These are phyloP conservation scores for Jamesozyma lodderae DNA, from an alignment of 805 yeast species.

Conservation along the genomic window DNA sequence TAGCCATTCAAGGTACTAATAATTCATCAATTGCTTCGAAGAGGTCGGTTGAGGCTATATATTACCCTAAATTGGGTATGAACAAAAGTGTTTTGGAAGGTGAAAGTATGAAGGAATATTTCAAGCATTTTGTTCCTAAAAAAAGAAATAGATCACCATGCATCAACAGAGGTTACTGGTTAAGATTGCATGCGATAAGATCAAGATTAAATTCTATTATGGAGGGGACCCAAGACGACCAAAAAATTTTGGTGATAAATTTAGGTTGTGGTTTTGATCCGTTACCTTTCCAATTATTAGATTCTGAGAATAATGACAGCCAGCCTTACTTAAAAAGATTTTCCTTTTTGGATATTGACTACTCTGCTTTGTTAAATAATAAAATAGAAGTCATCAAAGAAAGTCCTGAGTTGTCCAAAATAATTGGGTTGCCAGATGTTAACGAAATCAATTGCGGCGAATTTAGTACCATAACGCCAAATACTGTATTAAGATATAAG, in stretches of 20 bases:
- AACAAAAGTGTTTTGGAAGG: constrained; percentile 7
- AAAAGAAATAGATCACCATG: constrained; percentile 67
- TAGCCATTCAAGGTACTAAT: constrained; percentile 76
- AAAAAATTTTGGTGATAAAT: constrained; percentile 44
- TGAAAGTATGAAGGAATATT: constrained; percentile 38
- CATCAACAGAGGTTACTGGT: constrained; percentile 77
- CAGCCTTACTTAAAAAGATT: constrained; percentile 27
- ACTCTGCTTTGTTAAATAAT: constrained; percentile 53
- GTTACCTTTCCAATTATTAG: constrained; percentile 44
- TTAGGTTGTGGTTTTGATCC: constrained; percentile 77
- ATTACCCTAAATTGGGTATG: constrained; percentile 25
- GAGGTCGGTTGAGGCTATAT: constrained; percentile 65
- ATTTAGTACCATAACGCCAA: too few relatives aligned
- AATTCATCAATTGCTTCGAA: constrained; percentile 78
- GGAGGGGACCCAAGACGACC: constrained; percentile 15
- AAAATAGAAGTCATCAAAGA: constrained; percentile 45
- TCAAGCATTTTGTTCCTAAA: constrained; percentile 50
- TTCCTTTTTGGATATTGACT: constrained; percentile 63
- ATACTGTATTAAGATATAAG: constrained; percentile 30
- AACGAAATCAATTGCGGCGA: too few relatives aligned
- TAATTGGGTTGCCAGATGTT: constrained; percentile 34
- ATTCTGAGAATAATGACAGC: constrained; percentile 26
- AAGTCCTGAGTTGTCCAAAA: constrained; percentile 36
- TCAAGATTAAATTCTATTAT: constrained; percentile 43
- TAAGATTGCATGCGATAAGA: constrained; percentile 62